Evolutionary conservation across 2,329 filamentous ascomycete species (phyloP).

Genomic region (Fusarium neocosmosporiellum): DNA sequence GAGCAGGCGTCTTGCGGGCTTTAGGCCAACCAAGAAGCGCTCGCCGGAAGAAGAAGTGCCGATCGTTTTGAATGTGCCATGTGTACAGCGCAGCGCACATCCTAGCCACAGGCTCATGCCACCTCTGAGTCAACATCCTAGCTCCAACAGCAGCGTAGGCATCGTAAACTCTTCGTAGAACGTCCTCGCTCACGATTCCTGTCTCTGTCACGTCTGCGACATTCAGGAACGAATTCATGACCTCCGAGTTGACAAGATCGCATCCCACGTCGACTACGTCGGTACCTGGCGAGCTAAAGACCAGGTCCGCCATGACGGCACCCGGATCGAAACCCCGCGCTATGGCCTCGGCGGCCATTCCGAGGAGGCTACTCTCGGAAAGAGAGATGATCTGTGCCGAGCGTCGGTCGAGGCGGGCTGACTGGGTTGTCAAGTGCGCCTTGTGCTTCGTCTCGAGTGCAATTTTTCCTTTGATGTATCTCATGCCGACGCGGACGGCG

Average conservation of each 20-base stretch:
- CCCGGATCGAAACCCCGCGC: conserved; percentile 36
- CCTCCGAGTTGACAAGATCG: conserved; percentile 38
- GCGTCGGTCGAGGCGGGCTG: conserved; percentile 28
- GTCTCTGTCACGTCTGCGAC: conserved; percentile 35
- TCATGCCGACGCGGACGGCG: conserved; percentile 33
- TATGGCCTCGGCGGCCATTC: conserved; percentile 38
- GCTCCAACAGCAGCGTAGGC: conserved; percentile 39
- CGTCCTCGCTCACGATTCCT: conserved; percentile 30
- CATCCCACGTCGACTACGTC: conserved; percentile 39
- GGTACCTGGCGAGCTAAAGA: conserved; percentile 41
- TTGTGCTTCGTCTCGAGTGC: conserved; percentile 37
- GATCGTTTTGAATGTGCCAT: conserved; percentile 49
- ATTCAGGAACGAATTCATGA: conserved; percentile 40
- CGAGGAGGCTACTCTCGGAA: conserved; percentile 37
- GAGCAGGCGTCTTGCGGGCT: conserved; percentile 41
- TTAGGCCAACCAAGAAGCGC: conserved; percentile 45
- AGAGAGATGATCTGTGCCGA: conserved; percentile 39
- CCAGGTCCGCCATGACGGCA: conserved; percentile 38
- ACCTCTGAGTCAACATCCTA: conserved; percentile 46
- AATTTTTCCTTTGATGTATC: conserved; percentile 40
- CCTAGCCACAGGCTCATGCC: conserved; percentile 47
- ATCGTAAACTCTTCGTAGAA: conserved; percentile 33
- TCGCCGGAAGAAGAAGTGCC: conserved; percentile 47
- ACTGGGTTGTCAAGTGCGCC: conserved; percentile 23
- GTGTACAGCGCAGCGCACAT: conserved; percentile 47